phyloP scores from a whole-genome alignment of 2,329 filamentous ascomycete genomes.

The Botrytis paeoniae region DNA sequence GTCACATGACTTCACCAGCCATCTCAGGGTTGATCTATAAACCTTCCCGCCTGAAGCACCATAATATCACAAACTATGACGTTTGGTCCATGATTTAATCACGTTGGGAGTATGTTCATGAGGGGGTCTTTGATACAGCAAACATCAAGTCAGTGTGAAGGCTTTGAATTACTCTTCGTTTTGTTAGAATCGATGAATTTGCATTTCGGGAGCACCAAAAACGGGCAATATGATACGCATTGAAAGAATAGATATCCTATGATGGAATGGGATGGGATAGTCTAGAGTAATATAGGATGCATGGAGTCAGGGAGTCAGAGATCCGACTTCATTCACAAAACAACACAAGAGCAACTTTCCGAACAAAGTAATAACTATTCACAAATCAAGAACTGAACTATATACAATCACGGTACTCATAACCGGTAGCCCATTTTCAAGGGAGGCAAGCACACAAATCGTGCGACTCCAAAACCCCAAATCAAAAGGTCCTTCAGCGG shows the following conservation, averaged over 20 bases:
- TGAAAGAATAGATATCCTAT: neutral
- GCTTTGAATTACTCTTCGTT: neutral
- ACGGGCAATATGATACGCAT: neutral
- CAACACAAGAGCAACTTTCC: neutral
- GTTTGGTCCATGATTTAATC: neutral
- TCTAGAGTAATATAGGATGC: neutral
- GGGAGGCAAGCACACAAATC: neutral
- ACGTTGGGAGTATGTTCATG: rapidly evolving
- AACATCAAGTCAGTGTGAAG: neutral
- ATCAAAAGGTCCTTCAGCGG: neutral
- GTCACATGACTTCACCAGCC: neutral
- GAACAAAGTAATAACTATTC: neutral
- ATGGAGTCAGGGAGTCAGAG: neutral
- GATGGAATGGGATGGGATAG: neutral
- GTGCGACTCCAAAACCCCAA: neutral
- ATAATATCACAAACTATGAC: neutral
- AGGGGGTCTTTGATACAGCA: neutral
- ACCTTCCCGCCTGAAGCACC: neutral
- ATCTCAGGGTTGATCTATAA: neutral
- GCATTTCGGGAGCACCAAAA: neutral
- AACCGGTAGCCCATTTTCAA: neutral
- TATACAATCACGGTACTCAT: too few relatives aligned
- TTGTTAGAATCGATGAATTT: neutral
- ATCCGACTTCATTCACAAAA: neutral
- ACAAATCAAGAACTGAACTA: neutral